These are phyloP conservation scores for Tetradesmus lagerheimii DNA, from an alignment of 139 green algal genomes.

Conservation along the genomic window DNA sequence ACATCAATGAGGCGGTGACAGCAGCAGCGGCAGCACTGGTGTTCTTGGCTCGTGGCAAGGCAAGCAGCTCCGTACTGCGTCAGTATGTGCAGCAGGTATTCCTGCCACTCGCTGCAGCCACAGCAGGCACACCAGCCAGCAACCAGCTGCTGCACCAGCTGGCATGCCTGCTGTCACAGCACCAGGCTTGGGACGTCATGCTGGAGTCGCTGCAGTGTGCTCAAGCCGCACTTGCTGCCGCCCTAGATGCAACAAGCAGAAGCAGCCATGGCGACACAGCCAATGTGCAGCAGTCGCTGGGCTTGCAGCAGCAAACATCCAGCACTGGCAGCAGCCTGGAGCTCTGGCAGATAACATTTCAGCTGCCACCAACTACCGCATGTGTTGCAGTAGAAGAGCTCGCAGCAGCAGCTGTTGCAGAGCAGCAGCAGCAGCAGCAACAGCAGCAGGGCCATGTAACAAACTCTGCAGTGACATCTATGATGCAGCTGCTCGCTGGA, in stretches of 20 bases:
- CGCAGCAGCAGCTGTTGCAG: neutral
- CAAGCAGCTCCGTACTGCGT: neutral
- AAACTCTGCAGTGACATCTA: neutral
- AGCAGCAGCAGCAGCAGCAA: neutral
- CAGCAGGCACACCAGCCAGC: neutral
- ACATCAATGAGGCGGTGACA: constrained; percentile 13
- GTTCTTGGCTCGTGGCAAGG: neutral
- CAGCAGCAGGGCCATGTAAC: neutral
- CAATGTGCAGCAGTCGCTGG: neutral
- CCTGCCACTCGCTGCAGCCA: neutral
- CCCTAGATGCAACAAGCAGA: neutral
- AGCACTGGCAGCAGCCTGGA: neutral
- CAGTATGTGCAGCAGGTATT: constrained; percentile 26
- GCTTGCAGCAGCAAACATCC: neutral
- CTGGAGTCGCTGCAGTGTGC: constrained; percentile 20
- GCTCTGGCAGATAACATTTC: neutral
- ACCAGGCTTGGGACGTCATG: neutral
- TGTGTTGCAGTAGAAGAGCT: neutral
- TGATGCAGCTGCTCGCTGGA: constrained; percentile 8
- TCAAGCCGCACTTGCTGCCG: neutral
- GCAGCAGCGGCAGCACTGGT: constrained; percentile 19
- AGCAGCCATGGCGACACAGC: neutral
- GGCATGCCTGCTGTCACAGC: neutral
- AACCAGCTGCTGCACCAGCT: constrained; percentile 27
- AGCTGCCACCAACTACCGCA: neutral